Conservation (phyloP, 2,329 filamentous ascomycete genomes). For the Apiospora koreana region DNA sequence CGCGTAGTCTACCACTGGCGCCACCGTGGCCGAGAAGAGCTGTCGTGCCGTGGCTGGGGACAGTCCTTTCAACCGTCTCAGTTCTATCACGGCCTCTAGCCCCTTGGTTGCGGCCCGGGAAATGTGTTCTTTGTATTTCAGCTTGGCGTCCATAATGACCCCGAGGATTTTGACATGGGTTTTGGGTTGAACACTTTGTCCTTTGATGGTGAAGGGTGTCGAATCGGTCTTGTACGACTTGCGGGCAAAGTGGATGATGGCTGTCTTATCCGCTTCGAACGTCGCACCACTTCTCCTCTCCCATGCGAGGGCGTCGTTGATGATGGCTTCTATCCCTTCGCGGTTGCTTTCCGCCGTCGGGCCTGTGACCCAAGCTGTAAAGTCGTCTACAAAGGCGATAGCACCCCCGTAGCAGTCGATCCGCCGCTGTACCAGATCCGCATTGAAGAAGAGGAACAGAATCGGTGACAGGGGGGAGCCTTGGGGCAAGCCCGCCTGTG, state of each 20-base stretch:
- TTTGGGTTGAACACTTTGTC: neutral
- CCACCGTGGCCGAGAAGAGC: constrained; percentile 2
- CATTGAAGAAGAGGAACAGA: constrained; percentile 35
- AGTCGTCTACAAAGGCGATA: constrained; percentile 20
- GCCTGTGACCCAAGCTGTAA: neutral
- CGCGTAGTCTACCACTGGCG: constrained; percentile 5
- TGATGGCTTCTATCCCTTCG: constrained; percentile 23
- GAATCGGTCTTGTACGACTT: neutral
- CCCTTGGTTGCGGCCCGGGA: constrained; percentile 16
- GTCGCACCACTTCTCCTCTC: constrained; percentile 26
- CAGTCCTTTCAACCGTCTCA: neutral
- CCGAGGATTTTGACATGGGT: constrained; percentile 21
- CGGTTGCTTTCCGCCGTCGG: constrained; percentile 16
- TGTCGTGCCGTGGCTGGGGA: neutral
- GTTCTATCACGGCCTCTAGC: neutral
- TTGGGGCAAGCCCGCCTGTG: constrained; percentile 29
- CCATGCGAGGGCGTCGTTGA: constrained; percentile 23
- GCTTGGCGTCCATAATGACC: constrained; percentile 23
- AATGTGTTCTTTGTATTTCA: constrained; percentile 18
- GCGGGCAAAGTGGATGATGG: constrained; percentile 19
- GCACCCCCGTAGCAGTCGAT: constrained; percentile 29
- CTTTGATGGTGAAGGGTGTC: constrained; percentile 1
- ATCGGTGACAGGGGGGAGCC: constrained; percentile 37
- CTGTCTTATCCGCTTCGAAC: constrained; percentile 28
- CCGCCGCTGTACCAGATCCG: constrained; percentile 26